Base-by-base conservation (phyloP, 2,329 filamentous ascomycete species). In the Penicillium sp. region DNA sequence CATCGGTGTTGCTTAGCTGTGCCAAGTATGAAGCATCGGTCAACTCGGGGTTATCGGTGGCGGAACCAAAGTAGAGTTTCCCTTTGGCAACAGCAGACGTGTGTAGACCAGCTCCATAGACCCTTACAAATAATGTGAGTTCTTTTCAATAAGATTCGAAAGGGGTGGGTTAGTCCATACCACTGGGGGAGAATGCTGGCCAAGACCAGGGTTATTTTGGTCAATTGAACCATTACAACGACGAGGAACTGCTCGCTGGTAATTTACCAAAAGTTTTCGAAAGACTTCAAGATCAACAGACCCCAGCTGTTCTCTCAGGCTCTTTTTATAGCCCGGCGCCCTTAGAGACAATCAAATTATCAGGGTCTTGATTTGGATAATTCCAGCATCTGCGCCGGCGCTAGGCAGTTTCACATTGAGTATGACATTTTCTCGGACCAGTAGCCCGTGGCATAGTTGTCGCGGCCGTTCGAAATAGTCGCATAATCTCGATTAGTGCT, bases 1-100 rank as follows among this genome's bases (percentile, higher is more conserved):
- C 83, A 44, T 75, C 72, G 7, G 80, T 78, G 69, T 88, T 83
- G 64, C 77, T 78, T 40, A 86, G 73, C 56, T 87, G 82, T 18
- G 72, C 68, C 16, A 79, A 72, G 68, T 88, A 89, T 27, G 77
- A 63, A 11, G 71, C 65, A 69, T 88, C 82, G 42, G 72, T 75
- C 34, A 83, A 67, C 58, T 83, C 79, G 14, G 72, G 67, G 39
- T 79, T 81, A 67, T 88, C 83, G 40, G 84, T 83, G 1, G 86
- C 85, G 1, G 83, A 83, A 40, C 82, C 71, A 38, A 84, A 83
- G 60, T 83, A 80, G 58, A 79, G 66, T 57, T 82, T 76, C 18
- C 83, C 84, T 39, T 82, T 81, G 48, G 77, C 77, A 55, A 79
- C 76, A 45, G 84, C 83, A 66, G 69, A 64, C 5, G 62, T 61